These are phyloP conservation scores for Podospora didyma DNA, from an alignment of 495 filamentous ascomycete species.

Conservation along the genomic window DNA sequence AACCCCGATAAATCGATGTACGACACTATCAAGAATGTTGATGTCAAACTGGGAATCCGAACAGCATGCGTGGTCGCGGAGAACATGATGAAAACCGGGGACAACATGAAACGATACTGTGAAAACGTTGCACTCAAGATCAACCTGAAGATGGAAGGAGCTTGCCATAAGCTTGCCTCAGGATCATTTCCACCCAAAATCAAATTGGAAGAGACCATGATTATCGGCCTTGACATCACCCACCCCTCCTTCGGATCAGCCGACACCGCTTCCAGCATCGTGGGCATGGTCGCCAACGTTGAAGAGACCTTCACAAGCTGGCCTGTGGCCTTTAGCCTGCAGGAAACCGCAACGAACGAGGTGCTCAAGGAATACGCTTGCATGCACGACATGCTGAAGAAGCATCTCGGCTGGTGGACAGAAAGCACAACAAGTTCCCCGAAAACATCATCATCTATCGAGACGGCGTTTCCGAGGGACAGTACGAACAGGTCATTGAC, in stretches of 20 bases:
- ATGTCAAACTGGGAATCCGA: conserved; percentile 58
- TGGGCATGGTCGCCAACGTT: conserved; percentile 48
- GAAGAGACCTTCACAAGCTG: conserved; percentile 1
- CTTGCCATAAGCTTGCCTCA: conserved; percentile 59
- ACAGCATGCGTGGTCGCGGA: conserved; percentile 55
- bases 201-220: conserved; percentile 58
- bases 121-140: conserved; percentile 74
- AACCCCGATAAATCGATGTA: conserved; percentile 50
- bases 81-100: conserved; percentile 42
- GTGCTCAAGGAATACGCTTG: not conserved
- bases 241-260: conserved; percentile 55
- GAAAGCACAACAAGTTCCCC: conserved; percentile 48
- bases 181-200: conserved; percentile 33
- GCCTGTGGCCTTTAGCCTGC: not conserved
- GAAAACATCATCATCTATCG: conserved; percentile 75
- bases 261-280: conserved; percentile 53
- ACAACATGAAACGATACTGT: conserved; percentile 58
- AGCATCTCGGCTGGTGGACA: conserved; percentile 37
- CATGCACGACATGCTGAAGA: not conserved
- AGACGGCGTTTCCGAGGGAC: conserved; percentile 82
- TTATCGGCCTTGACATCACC: conserved; percentile 78
- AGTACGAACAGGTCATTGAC: conserved; percentile 59
- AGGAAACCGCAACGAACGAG: not conserved
- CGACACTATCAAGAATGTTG: conserved; percentile 63
- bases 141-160: conserved; percentile 80